These are phyloP conservation scores for Colletotrichum nymphaeae DNA, from an alignment of 2,329 filamentous ascomycete species.

Conservation along the genomic window DNA sequence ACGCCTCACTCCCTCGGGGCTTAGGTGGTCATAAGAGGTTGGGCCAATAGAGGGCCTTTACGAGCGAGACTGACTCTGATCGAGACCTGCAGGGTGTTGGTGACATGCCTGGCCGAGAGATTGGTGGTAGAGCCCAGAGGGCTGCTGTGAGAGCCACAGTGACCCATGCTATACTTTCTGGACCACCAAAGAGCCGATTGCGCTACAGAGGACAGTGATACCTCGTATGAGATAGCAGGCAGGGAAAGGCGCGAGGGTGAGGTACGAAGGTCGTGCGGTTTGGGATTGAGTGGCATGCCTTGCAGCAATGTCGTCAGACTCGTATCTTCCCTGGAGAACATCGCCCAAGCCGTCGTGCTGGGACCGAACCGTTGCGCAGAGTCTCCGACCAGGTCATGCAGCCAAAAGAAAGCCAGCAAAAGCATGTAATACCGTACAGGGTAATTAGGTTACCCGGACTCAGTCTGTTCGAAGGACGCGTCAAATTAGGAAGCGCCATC, in stretches of 20 bases:
- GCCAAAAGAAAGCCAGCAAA: neutral
- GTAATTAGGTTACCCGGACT: neutral
- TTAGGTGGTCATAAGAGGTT: slow-evolving; percentile 22
- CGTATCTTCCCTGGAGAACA: slow-evolving; percentile 17
- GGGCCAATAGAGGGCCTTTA: slow-evolving; percentile 32
- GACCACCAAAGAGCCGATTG: slow-evolving; percentile 6
- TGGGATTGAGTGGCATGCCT: slow-evolving; percentile 26
- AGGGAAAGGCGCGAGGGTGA: slow-evolving; percentile 10
- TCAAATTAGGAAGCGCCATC: neutral
- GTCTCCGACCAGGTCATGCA: neutral
- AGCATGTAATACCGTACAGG: neutral
- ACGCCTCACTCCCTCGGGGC: slow-evolving; percentile 31
- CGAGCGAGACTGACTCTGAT: slow-evolving; percentile 35
- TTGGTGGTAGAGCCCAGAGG: slow-evolving; percentile 25
- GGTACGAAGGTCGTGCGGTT: slow-evolving; percentile 28
- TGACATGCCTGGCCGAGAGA: slow-evolving; percentile 33
- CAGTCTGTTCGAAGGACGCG: neutral
- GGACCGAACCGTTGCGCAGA: slow-evolving; percentile 16
- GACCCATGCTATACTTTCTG: slow-evolving; percentile 3
- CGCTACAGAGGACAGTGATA: slow-evolving; percentile 15
- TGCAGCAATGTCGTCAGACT: slow-evolving; percentile 31
- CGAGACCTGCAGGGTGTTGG: slow-evolving; percentile 28
- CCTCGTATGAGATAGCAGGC: slow-evolving; percentile 17
- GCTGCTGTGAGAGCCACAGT: neutral
- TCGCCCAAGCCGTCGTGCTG: slow-evolving; percentile 1